These are phyloP conservation scores for Tagetes erecta DNA, from an alignment of 129 eudicot species.

Conservation along the genomic window DNA sequence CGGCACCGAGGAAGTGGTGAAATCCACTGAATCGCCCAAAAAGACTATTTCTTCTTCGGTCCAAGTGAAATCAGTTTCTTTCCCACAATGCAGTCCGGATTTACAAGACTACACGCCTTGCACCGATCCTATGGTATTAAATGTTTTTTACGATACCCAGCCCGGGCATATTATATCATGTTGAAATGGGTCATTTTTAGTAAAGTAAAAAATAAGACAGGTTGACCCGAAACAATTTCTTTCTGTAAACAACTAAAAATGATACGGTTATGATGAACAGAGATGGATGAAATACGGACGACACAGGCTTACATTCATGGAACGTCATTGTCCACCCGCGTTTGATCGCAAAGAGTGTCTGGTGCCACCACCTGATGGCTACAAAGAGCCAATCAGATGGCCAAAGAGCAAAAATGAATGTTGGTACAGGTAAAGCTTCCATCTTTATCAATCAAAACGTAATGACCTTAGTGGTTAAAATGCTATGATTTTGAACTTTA, in stretches of 20 bases:
- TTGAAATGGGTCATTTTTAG: background rate
- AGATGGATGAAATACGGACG: slow-evolving; percentile 89
- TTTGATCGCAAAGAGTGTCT: slow-evolving; percentile 92
- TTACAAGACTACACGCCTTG: slow-evolving; percentile 96
- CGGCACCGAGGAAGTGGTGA: slow-evolving; percentile 37
- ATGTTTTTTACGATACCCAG: too few species aligned
- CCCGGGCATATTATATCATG: too few species aligned
- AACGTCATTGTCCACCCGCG: slow-evolving; percentile 90
- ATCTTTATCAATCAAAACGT: background rate
- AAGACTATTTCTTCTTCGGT: slow-evolving; percentile 41
- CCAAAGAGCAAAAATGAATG: slow-evolving; percentile 95
- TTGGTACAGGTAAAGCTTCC: slow-evolving; percentile 90
- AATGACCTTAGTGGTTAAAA: background rate
- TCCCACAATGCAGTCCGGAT: slow-evolving; percentile 68
- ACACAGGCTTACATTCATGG: slow-evolving; percentile 88
- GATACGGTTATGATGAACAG: slow-evolving; percentile 31
- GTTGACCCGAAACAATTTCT: background rate
- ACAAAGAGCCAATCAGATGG: slow-evolving; percentile 93
- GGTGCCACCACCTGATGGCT: slow-evolving; percentile 95
- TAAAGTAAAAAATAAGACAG: background rate
- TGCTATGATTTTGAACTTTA: slow-evolving; percentile 21
- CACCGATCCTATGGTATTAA: slow-evolving; percentile 84
- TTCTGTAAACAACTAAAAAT: background rate
- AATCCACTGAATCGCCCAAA: slow-evolving; percentile 43
- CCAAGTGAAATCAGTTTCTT: slow-evolving; percentile 56